Base-by-base conservation (phyloP, 371 early-diverging fungal genomes). In the Syncephalastrum sp. region DNA sequence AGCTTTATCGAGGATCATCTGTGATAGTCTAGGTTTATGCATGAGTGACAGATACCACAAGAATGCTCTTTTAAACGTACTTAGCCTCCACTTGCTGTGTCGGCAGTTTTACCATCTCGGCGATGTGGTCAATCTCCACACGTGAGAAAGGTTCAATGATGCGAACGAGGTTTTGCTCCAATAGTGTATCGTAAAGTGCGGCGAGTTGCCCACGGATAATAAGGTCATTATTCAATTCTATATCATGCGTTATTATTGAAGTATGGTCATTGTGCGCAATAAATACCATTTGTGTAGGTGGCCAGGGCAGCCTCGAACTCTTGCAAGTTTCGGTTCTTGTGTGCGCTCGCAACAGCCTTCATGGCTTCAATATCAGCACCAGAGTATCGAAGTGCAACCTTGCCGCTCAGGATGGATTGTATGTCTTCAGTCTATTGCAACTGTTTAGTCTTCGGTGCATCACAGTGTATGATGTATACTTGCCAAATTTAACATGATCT, bases 111-210 rank as follows among this genome's bases (percentile, higher is more conserved):
- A 99, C 91, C 57, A 95, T 82, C 45, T 92, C 79, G 13, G 98
- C 97, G 60, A 99, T 91, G 71, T 98, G 95, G 15, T 88, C 70
- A 64, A 99, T 96, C 76, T 97, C 97, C 19, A 99, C 98, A 21
- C 94, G 83, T 49, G 97, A 96, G 73, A 91, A 99, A 12, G 99
- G 99, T 74, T 99, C 99, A 67, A 99, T 98, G 61, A 99, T 87
- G 44, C 97, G 92, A n/a, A 92, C 79, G 66, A 99, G 77, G 73
- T 99, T 98, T 68, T 97, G 96, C 68, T 97, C 97, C 62, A 98
- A 76, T 38, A 99, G 80, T n/a, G 91, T 96, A 70, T 99, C 98
- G 69, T 98, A 97, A 42, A 98, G 82, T 10, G 92, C 87, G 13
- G 88, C 87, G 52, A 98, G 79, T 62, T 98, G 98, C 48, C 81